Base-by-base conservation (phyloP, 148 eudicot genomes). In the Vaccinium vitisidaea region DNA sequence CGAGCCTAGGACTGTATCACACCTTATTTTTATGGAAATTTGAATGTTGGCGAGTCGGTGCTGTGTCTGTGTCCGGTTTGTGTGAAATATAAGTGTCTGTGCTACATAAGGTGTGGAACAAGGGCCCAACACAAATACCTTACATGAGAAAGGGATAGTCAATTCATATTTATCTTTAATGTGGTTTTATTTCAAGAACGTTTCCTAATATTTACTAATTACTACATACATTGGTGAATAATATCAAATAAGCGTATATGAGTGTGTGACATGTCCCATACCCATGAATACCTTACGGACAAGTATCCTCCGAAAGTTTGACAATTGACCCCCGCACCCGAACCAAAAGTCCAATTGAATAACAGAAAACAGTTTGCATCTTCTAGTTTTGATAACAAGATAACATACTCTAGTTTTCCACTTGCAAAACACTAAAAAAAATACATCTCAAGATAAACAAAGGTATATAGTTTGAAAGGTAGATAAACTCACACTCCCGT, bases 401-500 rank as follows among this genome's bases (percentile, higher is more conserved):
- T 25, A 23, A 52, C 30, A 52, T 52, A 5, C 2, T 27, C 7
- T 11, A 65, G 27, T 10, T 5, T 25, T 50, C 25, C 75, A 27
- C 77, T 50, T 4, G 73, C 52, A 49, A 4, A 25, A 10, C 21
- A 32, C 19, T 39, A 46, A 75, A 53, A 39, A 27, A 46, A 80
- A 63, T 73, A 27, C 43, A 55, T 70, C 4, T 49, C 61, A 55
- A 74, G 6, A 15, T 9, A 70, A 58, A 61, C 21, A 13, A 12
- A 43, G 8, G 27, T 11, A 32, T 52, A 48, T 48, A 63, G 7
- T 59, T 1, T 36, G 49, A 77, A n/a, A 43, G 80, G 5, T 1
- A 50, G 53, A 67, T 83, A 79, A 90, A 84, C 98, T 92, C 83
- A 95, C 98, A 85, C 81, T 81, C 82, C 80, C 80, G 9, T 75